phyloP scores from a whole-genome alignment of 352 stramenopile species.

The Phytophthora podocarpi region DNA sequence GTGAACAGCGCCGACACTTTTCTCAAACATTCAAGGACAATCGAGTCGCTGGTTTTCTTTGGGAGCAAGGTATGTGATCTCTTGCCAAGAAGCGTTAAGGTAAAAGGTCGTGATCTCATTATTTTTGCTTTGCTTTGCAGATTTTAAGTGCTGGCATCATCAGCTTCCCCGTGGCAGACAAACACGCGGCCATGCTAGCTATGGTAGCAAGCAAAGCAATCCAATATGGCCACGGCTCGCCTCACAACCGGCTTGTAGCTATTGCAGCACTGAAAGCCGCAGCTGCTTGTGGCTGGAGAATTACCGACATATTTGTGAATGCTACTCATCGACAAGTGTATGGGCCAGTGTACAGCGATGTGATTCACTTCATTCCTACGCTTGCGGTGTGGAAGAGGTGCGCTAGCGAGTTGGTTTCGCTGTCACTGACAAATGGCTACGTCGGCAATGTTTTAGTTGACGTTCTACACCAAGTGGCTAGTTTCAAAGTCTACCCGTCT shows the following conservation, averaged over 20 bases:
- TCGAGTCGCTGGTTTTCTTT: conserved; percentile 26
- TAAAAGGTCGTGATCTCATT: conserved; percentile 5
- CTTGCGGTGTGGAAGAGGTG: conserved; percentile 48
- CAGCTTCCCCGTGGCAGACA: conserved; percentile 12
- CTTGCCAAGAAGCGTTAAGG: not conserved
- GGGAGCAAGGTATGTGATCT: conserved; percentile 39
- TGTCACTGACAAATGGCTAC: conserved; percentile 39
- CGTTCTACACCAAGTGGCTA: conserved; percentile 42
- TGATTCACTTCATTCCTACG: conserved; percentile 50
- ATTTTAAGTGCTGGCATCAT: conserved; percentile 27
- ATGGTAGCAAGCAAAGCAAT: conserved; percentile 28
- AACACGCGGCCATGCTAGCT: conserved; percentile 29
- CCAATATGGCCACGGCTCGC: conserved; percentile 24
- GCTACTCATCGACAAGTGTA: conserved; percentile 32
- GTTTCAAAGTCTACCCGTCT: conserved; percentile 36
- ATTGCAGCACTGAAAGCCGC: conserved; percentile 48
- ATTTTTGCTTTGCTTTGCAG: conserved; percentile 7
- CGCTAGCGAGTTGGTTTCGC: conserved; percentile 30
- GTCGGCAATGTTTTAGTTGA: conserved; percentile 44
- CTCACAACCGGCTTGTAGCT: conserved; percentile 28
- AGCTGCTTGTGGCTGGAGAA: conserved; percentile 50
- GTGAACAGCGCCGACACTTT: conserved; percentile 21
- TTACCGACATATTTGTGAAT: conserved; percentile 48
- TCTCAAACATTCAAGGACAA: conserved; percentile 17
- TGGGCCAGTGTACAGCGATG: conserved; percentile 46